phyloP scores from a whole-genome alignment of 257 asterid genomes.

The Leptodermis oblonga region DNA sequence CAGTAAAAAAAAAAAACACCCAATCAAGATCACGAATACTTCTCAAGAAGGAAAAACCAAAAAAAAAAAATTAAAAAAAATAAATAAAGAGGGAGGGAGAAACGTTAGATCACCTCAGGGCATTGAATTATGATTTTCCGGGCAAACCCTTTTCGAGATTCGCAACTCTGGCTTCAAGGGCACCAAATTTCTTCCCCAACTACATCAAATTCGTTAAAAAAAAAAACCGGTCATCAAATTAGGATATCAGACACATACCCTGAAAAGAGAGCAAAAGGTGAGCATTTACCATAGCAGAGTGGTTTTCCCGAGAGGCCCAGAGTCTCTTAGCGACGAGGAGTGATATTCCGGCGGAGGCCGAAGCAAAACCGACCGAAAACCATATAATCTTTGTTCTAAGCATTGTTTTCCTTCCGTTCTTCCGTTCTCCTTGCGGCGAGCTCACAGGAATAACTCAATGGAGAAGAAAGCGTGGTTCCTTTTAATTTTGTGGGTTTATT shows the following conservation, averaged over 20 bases:
- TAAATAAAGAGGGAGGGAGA: not conserved
- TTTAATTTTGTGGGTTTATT: too few species aligned
- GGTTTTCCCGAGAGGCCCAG: conserved; percentile 11
- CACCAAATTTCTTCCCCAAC: not conserved
- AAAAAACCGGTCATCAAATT: not conserved
- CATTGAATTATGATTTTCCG: not conserved
- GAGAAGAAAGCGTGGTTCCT: too few species aligned
- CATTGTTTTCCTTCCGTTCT: not conserved
- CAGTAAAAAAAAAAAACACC: not conserved
- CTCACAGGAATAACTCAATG: too few species aligned
- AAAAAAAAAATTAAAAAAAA: not conserved
- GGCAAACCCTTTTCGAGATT: conserved; percentile 5
- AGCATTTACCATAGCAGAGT: not conserved
- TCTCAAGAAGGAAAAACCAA: not conserved
- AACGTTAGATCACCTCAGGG: not conserved
- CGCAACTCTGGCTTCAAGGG: conserved; percentile 3
- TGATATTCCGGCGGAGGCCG: conserved; percentile 9
- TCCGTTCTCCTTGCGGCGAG: too few species aligned
- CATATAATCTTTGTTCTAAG: conserved; percentile 1
- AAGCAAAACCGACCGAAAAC: conserved; percentile 3
- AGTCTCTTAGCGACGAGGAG: conserved; percentile 6
- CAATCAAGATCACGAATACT: not conserved
- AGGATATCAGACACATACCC: not conserved
- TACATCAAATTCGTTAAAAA: not conserved
- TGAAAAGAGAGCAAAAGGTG: not conserved